Conservation (phyloP, 1,139 yeast genomes). For the Sugiyamaella castrensis region DNA sequence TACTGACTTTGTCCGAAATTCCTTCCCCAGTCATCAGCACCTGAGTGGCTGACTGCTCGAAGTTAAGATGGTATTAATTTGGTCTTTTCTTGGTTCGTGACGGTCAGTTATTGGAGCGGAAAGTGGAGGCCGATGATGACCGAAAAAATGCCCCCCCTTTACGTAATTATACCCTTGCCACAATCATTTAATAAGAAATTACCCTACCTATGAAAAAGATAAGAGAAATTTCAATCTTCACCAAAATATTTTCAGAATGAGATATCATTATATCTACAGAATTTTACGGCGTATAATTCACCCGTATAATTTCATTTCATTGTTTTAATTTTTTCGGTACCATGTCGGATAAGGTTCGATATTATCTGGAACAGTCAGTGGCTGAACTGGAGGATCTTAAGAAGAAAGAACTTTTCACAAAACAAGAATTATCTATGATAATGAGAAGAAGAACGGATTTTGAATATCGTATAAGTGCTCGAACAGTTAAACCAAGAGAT, state of each 20-base stretch:
- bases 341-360: constrained; percentile 76
- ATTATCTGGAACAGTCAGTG: constrained; percentile 76
- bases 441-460: constrained; percentile 95
- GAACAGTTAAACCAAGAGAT: constrained; percentile 79
- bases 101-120: too few species aligned
- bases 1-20: too few species aligned
- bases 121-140: too few species aligned
- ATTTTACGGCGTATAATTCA: too few species aligned
- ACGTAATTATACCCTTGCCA: too few species aligned
- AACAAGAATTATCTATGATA: constrained; percentile 73
- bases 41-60: too few species aligned
- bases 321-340: background rate
- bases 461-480: constrained; percentile 83
- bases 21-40: too few species aligned
- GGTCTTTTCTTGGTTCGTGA: too few species aligned
- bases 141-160: too few species aligned
- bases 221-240: background rate
- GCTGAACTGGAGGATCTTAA: constrained; percentile 91
- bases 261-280: too few species aligned
- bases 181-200: background rate
- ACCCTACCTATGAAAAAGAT: background rate
- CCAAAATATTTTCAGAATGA: background rate
- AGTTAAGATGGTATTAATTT: too few species aligned
- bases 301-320: background rate
- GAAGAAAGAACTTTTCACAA: constrained; percentile 67